Base-by-base conservation (phyloP, 2,329 filamentous ascomycete species). In the Arachnopeziza araneosa region DNA sequence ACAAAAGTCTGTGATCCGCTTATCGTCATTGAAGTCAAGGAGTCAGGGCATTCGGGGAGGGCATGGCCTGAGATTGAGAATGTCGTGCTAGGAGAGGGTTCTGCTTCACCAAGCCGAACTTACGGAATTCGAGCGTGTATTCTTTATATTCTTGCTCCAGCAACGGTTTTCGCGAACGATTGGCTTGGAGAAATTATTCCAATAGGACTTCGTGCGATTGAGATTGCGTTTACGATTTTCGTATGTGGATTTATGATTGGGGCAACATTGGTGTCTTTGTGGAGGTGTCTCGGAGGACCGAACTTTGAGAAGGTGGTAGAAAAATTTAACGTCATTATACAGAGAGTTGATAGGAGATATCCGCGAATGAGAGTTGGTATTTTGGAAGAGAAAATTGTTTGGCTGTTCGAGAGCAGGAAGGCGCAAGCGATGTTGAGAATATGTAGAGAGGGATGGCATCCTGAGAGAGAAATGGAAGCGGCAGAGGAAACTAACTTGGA, bases 391-490 rank as follows among this genome's bases (percentile, higher is more conserved):
- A 44, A 12, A 44, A 14, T 44, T 14, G 12, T 8, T 12, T 44
- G 6, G 12, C 5, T 44, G 17, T 44, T 7, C 17, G 6, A 44
- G 17, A 44, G 12, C 17, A 44, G 36, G 17, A 44, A 19, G 36
- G 17, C 17, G 36, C 32, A 55, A 26, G 26, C 23, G 2, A 10
- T 50, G 32, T 21, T 50, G 21, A 50, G 44, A 3, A 49, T 60
- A 21, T 60, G 58, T 51, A 58, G 56, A 49, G 44, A 60, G 32
- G 61, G 61, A 5, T 63, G 58, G 55, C 58, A 63, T 55, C 58
- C 61, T 23, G 58, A 60, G 52, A 50, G 36, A 22, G 50, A 58
- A 2, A 23, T n/a, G 1, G 54, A 48, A 14, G 4, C 6, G 6
- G 12, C 4, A 19, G 36, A 44, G 17, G 36, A 14, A 44, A 19